These are phyloP conservation scores for Trichocladium uniseriatum DNA, from an alignment of 495 filamentous ascomycete genomes.

Conservation along the genomic window DNA sequence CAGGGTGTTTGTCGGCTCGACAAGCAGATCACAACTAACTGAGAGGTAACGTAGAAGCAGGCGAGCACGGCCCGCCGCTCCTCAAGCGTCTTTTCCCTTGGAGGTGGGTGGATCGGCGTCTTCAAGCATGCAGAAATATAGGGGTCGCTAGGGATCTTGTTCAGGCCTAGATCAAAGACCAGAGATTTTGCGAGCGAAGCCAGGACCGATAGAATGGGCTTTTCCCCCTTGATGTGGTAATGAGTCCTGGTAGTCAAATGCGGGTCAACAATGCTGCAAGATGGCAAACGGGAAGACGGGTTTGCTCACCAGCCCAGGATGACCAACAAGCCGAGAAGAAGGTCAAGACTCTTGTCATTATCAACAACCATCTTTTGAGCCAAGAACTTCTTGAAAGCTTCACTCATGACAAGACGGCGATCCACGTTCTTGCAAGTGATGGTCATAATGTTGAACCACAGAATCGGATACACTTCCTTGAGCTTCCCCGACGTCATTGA, in stretches of 20 bases:
- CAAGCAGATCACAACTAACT: constrained; percentile 24
- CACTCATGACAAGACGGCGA: constrained; percentile 18
- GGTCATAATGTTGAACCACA: constrained; percentile 49
- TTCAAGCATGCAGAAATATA: constrained; percentile 12
- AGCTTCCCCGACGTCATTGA: constrained; percentile 39
- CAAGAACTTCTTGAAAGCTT: constrained; percentile 32
- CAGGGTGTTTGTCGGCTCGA: background rate
- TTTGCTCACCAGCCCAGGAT: constrained; percentile 38
- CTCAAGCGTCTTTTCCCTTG: constrained; percentile 36
- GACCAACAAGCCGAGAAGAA: constrained; percentile 46
- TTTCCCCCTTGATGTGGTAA: constrained; percentile 19
- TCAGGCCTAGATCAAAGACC: constrained; percentile 47
- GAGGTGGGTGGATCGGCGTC: constrained; percentile 7
- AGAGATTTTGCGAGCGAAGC: constrained; percentile 43
- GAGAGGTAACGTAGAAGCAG: constrained; percentile 43
- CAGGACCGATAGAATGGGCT: constrained; percentile 34
- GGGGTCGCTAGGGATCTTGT: constrained; percentile 32
- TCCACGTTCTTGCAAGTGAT: constrained; percentile 17
- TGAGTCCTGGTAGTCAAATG: constrained; percentile 7
- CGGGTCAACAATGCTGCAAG: background rate
- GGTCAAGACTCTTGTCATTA: constrained; percentile 42
- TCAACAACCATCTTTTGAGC: constrained; percentile 42
- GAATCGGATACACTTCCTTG: constrained; percentile 38
- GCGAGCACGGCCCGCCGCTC: constrained; percentile 46
- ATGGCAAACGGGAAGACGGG: background rate